A percentile compares a stretch with the other conserved stretches of the same genome.
phyloP scores from a whole-genome alignment of 2,329 filamentous ascomycete species.

The Fusarium siculi region DNA sequence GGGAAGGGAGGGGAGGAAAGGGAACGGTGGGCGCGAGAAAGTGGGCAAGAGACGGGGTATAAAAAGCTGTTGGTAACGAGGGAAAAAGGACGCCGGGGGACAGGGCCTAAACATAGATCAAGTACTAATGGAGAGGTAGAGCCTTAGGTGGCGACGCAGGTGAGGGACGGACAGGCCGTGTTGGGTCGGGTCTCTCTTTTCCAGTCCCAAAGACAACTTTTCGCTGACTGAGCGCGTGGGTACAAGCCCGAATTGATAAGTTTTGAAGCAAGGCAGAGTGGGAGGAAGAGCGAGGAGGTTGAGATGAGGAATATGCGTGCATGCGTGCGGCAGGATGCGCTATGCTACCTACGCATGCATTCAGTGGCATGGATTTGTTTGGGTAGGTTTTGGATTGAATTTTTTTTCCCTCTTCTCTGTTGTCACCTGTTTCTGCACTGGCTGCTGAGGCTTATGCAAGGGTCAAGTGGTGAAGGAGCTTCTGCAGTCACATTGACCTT shows the following conservation, averaged over 20 bases:
- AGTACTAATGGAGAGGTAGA: constrained; percentile 38
- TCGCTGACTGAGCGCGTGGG: constrained; percentile 31
- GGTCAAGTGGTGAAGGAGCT: constrained; percentile 37
- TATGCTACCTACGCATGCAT: constrained; percentile 43
- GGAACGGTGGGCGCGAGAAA: constrained; percentile 41
- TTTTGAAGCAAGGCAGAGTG: constrained; percentile 12
- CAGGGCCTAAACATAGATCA: constrained; percentile 41
- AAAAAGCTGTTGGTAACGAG: constrained; percentile 43
- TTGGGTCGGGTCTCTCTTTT: constrained; percentile 29
- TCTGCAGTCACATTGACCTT: constrained; percentile 13
- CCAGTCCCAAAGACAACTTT: constrained; percentile 8
- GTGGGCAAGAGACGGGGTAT: constrained; percentile 46
- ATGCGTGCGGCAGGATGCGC: constrained; percentile 39
- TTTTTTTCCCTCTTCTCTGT: not conserved
- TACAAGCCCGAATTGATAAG: constrained; percentile 8
- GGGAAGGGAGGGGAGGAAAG: constrained; percentile 25
- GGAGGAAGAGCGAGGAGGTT: constrained; percentile 16
- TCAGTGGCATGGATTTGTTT: constrained; percentile 44
- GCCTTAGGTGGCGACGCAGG: constrained; percentile 41
- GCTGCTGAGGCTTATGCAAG: constrained; percentile 41
- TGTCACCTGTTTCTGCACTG: constrained; percentile 29
- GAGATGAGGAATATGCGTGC: constrained; percentile 16
- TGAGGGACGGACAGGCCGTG: constrained; percentile 34
- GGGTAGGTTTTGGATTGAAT: constrained; percentile 9
- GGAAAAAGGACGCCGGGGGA: constrained; percentile 36